Percentiles rank a stretch among this genome's conserved stretches.
These are phyloP conservation scores for Malania oleifera DNA, from an alignment of 164 flowering plant species.

Conservation along the genomic window DNA sequence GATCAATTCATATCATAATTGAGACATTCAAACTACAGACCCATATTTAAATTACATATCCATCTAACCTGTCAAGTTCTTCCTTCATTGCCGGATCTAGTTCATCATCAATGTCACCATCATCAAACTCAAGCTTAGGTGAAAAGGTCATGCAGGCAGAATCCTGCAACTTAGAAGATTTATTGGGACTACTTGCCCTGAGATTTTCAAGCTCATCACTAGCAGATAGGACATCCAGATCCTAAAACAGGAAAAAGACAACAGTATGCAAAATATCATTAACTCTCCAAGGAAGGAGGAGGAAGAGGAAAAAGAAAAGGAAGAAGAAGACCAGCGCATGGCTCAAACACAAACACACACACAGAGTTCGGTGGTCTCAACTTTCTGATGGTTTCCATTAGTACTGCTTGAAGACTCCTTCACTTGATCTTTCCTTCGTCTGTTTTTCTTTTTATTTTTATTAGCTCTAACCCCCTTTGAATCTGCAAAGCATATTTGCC, in stretches of 20 bases:
- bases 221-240: constrained; percentile 25
- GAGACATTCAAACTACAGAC: too few species aligned
- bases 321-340: too few species aligned
- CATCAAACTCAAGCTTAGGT: constrained; percentile 60
- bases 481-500: constrained; percentile 32
- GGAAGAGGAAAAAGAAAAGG: too few species aligned
- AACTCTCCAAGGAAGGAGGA: too few species aligned
- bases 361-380: constrained; percentile 16
- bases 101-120: constrained; percentile 67
- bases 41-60: too few species aligned
- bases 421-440: constrained; percentile 65
- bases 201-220: constrained; percentile 17
- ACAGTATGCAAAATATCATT: too few species aligned
- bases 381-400: constrained; percentile 28
- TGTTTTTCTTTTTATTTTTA: constrained; percentile 76
- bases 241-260: constrained; percentile 29
- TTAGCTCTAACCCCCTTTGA: constrained; percentile 43
- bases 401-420: constrained; percentile 38
- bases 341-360: too few species aligned
- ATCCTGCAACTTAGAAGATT: constrained; percentile 28
- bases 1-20: too few species aligned
- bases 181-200: constrained; percentile 29
- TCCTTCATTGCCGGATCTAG: constrained; percentile 80
- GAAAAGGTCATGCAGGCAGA: constrained; percentile 24
- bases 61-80: constrained; percentile 71